A percentile compares a stretch with the other conserved stretches of the same genome.
Evolutionary conservation across 768 basidiomycete species (phyloP).

Genomic region (Podaxis sp.): DNA sequence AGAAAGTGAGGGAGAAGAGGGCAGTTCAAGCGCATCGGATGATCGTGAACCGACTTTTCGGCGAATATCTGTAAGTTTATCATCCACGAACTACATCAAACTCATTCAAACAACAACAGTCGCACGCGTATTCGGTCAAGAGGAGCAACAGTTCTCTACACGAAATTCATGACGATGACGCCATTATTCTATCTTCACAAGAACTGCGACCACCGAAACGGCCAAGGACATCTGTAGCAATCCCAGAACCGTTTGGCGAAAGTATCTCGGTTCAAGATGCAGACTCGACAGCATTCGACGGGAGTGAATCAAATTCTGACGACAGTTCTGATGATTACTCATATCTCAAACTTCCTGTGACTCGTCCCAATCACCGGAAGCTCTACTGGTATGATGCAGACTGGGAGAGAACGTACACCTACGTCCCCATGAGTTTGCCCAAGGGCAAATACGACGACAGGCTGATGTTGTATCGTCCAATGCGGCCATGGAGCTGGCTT

Average conservation of each 20-base stretch:
- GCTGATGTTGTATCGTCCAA: slow-evolving; percentile 9
- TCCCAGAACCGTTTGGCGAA: neutral
- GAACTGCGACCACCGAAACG: neutral
- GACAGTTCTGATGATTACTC: too few relatives aligned
- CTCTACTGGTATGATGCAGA: slow-evolving; percentile 14
- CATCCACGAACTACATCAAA: neutral
- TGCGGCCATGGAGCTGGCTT: slow-evolving; percentile 3
- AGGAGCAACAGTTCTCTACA: too few relatives aligned
- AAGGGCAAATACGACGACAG: neutral
- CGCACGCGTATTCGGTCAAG: too few relatives aligned
- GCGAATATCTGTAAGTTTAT: neutral
- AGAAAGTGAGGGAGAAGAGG: neutral
- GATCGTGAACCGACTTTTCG: neutral
- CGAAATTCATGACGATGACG: neutral
- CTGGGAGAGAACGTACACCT: slow-evolving; percentile 15
- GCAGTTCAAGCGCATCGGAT: neutral
- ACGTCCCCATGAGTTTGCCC: slow-evolving; percentile 13
- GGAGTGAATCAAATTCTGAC: neutral
- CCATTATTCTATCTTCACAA: neutral
- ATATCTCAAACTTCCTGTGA: neutral
- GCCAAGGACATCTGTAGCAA: neutral
- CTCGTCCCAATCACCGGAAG: neutral
- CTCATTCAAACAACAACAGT: too few relatives aligned
- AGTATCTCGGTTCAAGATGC: neutral
- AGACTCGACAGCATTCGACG: neutral